Base-by-base conservation (phyloP, 2,329 filamentous ascomycete genomes). In the Sporothrix humicola region DNA sequence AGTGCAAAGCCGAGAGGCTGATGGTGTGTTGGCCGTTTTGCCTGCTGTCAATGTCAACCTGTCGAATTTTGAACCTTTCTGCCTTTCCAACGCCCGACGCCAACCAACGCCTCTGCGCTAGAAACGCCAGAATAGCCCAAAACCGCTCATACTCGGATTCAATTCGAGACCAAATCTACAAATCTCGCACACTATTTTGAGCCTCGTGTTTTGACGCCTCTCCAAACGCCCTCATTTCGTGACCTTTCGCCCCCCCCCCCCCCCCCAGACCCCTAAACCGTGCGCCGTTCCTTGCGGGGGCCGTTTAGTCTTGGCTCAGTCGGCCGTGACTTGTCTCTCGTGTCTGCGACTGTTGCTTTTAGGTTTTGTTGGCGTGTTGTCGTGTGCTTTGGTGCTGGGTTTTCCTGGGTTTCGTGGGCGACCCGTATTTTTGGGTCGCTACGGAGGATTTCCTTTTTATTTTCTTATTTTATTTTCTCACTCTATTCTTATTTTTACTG, bases 401-500 rank as follows among this genome's bases (percentile, higher is more conserved):
- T 37, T 23, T 23, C 17, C 37, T 65, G 37, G 42, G 17, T 65
- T 15, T 31, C 10, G 10, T 46, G 17, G 17, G 37, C 17, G 2
- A n/a, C 15, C 5, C 12, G 42, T 50, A 46, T 20, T 61, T 61
- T 61, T 61, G 58, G 26, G 26, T 61, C 56, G 20, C 58, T 37
- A n/a, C 9, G 31, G 13, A 54, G 37, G n/a, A 66, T 63, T 66
- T 20, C 37, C 50, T 42, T 20, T 26, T 37, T 59, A 20, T 46
- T 48, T n/a, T 48, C 58, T 70, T 48, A n/a, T n/a, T 73, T 58
- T n/a, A 68, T 65, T n/a, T 50, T 73, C 46, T 69, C 48, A 20
- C 31, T 52, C 42, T 69, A 44, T 54, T 69, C 52, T 42, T 73
- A 52, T 23, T 48, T 65, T 48, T 37, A 59, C 31, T 37, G 4